Evolutionary conservation across 768 basidiomycete species (phyloP), one percentile per base, ranked within the genome.

Genomic region (Amanita pseudoporphyria): DNA sequence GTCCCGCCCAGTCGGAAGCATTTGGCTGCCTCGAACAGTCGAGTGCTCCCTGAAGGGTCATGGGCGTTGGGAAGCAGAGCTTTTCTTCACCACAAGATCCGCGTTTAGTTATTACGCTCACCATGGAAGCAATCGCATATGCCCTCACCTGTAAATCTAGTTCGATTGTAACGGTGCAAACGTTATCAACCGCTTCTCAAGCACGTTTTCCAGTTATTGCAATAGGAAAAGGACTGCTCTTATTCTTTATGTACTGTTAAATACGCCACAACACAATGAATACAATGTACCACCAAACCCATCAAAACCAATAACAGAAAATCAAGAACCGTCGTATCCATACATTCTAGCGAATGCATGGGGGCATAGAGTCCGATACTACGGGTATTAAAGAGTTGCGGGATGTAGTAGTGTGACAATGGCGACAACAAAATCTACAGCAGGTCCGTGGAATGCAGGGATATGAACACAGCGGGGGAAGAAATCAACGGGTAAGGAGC

Each of bases 11-110:
- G 35, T 16, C 6, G 24, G 24, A 12, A 30, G n/a, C 30, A 9
- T n/a, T 44, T 73, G 63, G 0, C 26, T 3, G 26, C 26, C 3
- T 28, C 7, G 7, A 28, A 7, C 4, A 28, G 26, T 28, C 7
- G 26, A 28, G 7, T 28, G 26, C 7, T 28, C 26, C 7, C 26
- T 28, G 26, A 3, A 28, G 26, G 26, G 3, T 28, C 26, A 28
- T 28, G 26, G 7, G 26, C 26, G n/a, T n/a, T n/a, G n/a, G n/a
- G n/a, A n/a, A n/a, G n/a, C n/a, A n/a, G n/a, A n/a, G n/a, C n/a
- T n/a, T n/a, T n/a, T n/a, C n/a, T n/a, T n/a, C n/a, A n/a, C n/a
- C n/a, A n/a, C n/a, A n/a, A n/a, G n/a, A n/a, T n/a, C n/a, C n/a
- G n/a, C n/a, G n/a, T n/a, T n/a, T n/a, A n/a, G n/a, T n/a, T n/a